phyloP scores from a whole-genome alignment of 2,329 filamentous ascomycete genomes.

The Nakataea oryzae region DNA sequence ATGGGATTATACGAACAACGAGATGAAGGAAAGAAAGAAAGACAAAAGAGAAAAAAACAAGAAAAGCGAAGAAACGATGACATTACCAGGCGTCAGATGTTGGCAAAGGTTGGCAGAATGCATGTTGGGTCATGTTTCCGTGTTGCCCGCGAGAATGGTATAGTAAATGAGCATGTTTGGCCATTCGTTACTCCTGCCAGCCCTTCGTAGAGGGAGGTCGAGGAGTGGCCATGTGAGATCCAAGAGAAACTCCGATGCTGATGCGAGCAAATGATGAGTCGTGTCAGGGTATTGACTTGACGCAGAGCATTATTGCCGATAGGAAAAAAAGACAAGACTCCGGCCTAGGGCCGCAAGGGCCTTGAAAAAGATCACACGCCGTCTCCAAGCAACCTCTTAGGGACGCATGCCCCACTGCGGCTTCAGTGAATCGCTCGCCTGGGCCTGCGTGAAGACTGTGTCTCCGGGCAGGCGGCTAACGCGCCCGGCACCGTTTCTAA shows the following conservation, averaged over 20 bases:
- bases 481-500: constrained; percentile 76
- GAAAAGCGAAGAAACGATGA: background rate
- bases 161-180: background rate
- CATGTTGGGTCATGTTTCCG: background rate
- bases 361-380: background rate
- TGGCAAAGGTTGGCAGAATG: background rate
- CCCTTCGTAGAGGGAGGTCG: background rate
- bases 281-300: background rate
- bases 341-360: background rate
- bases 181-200: background rate
- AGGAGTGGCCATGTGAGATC: background rate
- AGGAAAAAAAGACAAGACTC: constrained; percentile 1
- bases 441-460: constrained; percentile 65
- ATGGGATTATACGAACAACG: background rate
- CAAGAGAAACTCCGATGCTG: constrained; percentile 4
- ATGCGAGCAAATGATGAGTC: background rate
- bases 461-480: constrained; percentile 77
- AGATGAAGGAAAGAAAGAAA: constrained; percentile 1
- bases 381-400: constrained; percentile 4
- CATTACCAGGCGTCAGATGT: background rate
- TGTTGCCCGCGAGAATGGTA: background rate
- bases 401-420: constrained; percentile 46
- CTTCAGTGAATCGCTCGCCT: constrained; percentile 51
- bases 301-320: background rate
- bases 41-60: constrained; percentile 2